Conservation (phyloP, 1,139 yeast species). For the Zygoascus hellenicus region DNA sequence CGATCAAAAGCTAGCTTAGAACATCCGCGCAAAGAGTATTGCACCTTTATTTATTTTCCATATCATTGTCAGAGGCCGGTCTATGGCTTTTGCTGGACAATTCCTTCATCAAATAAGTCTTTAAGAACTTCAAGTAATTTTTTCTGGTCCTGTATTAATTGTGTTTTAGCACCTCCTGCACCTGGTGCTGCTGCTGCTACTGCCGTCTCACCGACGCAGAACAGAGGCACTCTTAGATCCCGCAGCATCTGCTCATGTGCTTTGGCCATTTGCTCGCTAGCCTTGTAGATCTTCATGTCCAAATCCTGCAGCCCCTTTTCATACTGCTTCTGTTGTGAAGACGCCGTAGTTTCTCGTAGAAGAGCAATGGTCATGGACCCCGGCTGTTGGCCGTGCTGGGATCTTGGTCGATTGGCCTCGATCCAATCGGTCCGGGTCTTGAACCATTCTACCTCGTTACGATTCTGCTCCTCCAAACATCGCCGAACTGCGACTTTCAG, state of each 20-base stretch:
- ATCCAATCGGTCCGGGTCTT: slow-evolving; percentile 18
- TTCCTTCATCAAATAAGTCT: slow-evolving; percentile 12
- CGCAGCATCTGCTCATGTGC: slow-evolving; percentile 18
- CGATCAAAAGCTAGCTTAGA: too few relatives aligned
- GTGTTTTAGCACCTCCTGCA: not conserved
- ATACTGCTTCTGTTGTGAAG: slow-evolving; percentile 2
- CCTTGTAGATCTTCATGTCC: slow-evolving; percentile 21
- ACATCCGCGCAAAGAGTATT: too few relatives aligned
- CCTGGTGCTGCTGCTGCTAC: not conserved
- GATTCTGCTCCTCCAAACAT: slow-evolving; percentile 23
- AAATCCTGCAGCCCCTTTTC: slow-evolving; percentile 17
- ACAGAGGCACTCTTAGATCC: slow-evolving; percentile 26
- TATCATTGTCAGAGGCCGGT: too few relatives aligned
- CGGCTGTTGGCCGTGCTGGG: slow-evolving; percentile 18
- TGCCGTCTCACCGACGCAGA: slow-evolving; percentile 16
- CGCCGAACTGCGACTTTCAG: slow-evolving; percentile 18
- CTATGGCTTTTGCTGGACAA: too few relatives aligned
- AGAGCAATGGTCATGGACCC: not conserved
- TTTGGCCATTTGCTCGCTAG: slow-evolving; percentile 16
- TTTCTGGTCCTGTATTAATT: slow-evolving; percentile 15
- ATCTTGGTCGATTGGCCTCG: not conserved
- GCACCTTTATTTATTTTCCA: too few relatives aligned
- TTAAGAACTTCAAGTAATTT: slow-evolving; percentile 21
- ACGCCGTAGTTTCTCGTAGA: too few relatives aligned
- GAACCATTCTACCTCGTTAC: slow-evolving; percentile 22